Base-by-base conservation (phyloP, 768 basidiomycete species). In the Auricularia cornea region DNA sequence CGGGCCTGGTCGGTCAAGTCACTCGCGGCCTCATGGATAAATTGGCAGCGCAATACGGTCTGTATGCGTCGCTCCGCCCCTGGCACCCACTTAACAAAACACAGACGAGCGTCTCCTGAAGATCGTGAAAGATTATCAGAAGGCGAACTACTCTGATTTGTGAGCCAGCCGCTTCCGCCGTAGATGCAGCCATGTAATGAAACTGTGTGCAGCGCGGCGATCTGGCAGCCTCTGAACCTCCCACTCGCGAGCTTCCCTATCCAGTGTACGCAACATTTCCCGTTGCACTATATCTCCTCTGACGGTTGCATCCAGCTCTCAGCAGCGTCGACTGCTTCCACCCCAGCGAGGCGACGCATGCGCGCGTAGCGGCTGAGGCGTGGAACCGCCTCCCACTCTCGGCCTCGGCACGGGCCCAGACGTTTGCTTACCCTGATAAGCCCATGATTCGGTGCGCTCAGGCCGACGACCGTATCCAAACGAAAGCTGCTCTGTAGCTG, bases 321-420 rank as follows among this genome's bases (percentile, higher is more conserved):
- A 65, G 64, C 54, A 52, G 62, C 32, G 66, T 67, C 4, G 66
- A 67, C 38, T 67, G 66, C 61, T 65, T 65, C 60, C 66, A 67
- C 35, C 66, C 66, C 16, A 66, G 65, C 41, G 62, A 61, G 26
- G 60, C 56, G 32, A 64, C 60, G 18, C 66, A 67, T 31, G 51
- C 62, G 54, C 54, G 65, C 12, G 51, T 67, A 26, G 66, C 66
- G 3, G 62, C 66, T 4, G 63, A 38, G 28, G 44, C 62, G 18
- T 67, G 66, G 66, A 67, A 67, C 41, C 66, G 66, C 12, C 41
- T 67, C 23, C 59, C 64, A 10, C 44, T 65, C 11, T 44, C 59
- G 26, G 52, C 56, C 28, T 61, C 62, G n/a, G 64, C 40, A 5
- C 40, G 64, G 40, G 60, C 26, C 4, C 35, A 23, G 59, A 57